A percentile compares a stretch with the other conserved stretches of the same genome.
These are phyloP conservation scores for Trichoderma cornu-damae DNA, from an alignment of 2,329 filamentous ascomycete genomes.

Conservation along the genomic window DNA sequence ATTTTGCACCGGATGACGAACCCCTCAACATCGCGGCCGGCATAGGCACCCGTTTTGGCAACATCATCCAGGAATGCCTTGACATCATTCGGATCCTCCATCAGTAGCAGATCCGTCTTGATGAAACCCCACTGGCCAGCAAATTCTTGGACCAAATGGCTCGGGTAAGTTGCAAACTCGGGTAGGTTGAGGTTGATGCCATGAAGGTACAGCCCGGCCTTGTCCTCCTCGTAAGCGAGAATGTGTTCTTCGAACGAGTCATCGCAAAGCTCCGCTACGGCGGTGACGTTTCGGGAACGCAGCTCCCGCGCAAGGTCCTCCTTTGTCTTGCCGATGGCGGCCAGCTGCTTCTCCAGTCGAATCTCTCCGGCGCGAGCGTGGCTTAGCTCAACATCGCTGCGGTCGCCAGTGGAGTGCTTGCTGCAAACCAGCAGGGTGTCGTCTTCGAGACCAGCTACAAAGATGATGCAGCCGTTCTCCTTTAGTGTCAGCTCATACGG, in stretches of 20 bases:
- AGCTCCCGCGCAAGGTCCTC: slow-evolving; percentile 72
- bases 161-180: slow-evolving; percentile 81
- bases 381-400: slow-evolving; percentile 66
- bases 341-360: slow-evolving; percentile 76
- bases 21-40: slow-evolving; percentile 89
- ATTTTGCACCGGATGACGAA: slow-evolving; percentile 91
- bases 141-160: slow-evolving; percentile 78
- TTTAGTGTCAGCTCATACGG: slow-evolving; percentile 96
- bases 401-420: slow-evolving; percentile 88
- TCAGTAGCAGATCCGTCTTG: slow-evolving; percentile 74
- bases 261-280: slow-evolving; percentile 93
- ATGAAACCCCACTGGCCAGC: slow-evolving; percentile 91
- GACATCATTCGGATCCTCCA: slow-evolving; percentile 68
- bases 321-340: slow-evolving; percentile 69
- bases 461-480: slow-evolving; percentile 99
- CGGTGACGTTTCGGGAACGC: slow-evolving; percentile 78
- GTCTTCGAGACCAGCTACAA: slow-evolving; percentile 86
- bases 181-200: slow-evolving; percentile 96
- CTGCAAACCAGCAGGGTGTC: slow-evolving; percentile 92
- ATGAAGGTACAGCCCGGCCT: slow-evolving; percentile 88
- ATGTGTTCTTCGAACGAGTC: slow-evolving; percentile 97
- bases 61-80: slow-evolving; percentile 76
- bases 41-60: slow-evolving; percentile 83
- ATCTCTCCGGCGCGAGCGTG: slow-evolving; percentile 80
- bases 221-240: slow-evolving; percentile 74